Evolutionary conservation across 352 stramenopile genomes (phyloP), one percentile per base, ranked within the genome.

Genomic region (Phytophthora pluvialis): DNA sequence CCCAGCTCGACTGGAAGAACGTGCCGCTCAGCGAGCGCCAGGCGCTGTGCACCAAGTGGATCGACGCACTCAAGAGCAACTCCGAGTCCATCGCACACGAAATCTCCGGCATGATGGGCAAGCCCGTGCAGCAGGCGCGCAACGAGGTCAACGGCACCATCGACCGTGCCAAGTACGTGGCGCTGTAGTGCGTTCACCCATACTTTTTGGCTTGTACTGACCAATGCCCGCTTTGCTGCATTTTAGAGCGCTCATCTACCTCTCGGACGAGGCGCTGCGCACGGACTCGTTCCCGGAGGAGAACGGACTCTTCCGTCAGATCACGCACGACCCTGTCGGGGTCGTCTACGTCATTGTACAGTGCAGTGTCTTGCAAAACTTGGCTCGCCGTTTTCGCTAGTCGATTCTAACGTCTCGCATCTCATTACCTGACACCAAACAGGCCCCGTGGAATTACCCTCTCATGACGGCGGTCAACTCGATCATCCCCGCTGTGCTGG

Each of bases 381-480:
- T 33, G 4, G 6, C 0, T 15, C 25, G 48, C 12, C 52, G 11
- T 4, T 54, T 51, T 69, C 21, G 33, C 29, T 18, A 57, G 39
- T 59, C n/a, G 52, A 46, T 29, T 38, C 11, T 74, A 48, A 67
- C 28, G 4, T 26, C 7, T 36, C 32, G 8, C 3, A 31, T 2
- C 21, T 21, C 21, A 60, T 16, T 7, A 16, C 42, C 18, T 56
- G 4, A 11, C 28, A 45, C 26, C 44, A 43, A 33, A 52, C 48
- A 89, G 72, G 83, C 85, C 39, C 83, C 88, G 5, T 95, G 85
- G 83, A 95, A 95, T 75, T 96, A 94, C 66, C 86, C 86, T 40
- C 68, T 94, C 35, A 90, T 96, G 78, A 96, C 86, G n/a, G 83
- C 82, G 9, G 85, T 94, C 53, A 96, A 96, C 65, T 89, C 79